Conservation (phyloP, 192 early-diverging fungal genomes). For the Backusella liffmaniae region DNA sequence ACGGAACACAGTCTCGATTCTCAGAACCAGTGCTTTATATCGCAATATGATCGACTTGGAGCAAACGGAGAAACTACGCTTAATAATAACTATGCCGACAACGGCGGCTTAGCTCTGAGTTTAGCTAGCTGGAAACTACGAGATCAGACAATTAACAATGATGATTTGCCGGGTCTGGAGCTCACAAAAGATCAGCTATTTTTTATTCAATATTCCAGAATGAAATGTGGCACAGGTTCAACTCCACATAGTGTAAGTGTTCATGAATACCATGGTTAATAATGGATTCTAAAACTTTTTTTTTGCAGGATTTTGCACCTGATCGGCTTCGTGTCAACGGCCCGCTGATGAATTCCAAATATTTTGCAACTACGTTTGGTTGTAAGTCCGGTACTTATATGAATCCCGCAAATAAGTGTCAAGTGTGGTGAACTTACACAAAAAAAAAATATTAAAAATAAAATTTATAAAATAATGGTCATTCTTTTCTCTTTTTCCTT, state of each 20-base stretch:
- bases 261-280: not conserved
- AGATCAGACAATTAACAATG: slow-evolving; percentile 26
- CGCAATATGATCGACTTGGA: slow-evolving; percentile 54
- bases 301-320: slow-evolving; percentile 56
- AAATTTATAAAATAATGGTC: slow-evolving; percentile 1
- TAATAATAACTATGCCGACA: slow-evolving; percentile 66
- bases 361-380: slow-evolving; percentile 67
- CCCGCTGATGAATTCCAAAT: slow-evolving; percentile 55
- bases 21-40: slow-evolving; percentile 59
- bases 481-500: not conserved
- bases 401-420: slow-evolving; percentile 60
- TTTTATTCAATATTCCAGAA: slow-evolving; percentile 61
- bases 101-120: slow-evolving; percentile 46
- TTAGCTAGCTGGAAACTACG: slow-evolving; percentile 15
- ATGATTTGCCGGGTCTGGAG: slow-evolving; percentile 44
- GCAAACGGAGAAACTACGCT: slow-evolving; percentile 55
- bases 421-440: slow-evolving; percentile 31
- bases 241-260: slow-evolving; percentile 25
- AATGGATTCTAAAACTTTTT: not conserved
- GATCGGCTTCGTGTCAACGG: slow-evolving; percentile 65
- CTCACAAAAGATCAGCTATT: slow-evolving; percentile 58
- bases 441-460: not conserved
- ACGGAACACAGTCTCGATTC: slow-evolving; percentile 41
- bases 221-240: slow-evolving; percentile 60
- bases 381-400: slow-evolving; percentile 56